Evolutionary conservation across 371 early-diverging fungal species (phyloP), one percentile per base, ranked within the genome.

Genomic region (Lichtheimia hyalospora): DNA sequence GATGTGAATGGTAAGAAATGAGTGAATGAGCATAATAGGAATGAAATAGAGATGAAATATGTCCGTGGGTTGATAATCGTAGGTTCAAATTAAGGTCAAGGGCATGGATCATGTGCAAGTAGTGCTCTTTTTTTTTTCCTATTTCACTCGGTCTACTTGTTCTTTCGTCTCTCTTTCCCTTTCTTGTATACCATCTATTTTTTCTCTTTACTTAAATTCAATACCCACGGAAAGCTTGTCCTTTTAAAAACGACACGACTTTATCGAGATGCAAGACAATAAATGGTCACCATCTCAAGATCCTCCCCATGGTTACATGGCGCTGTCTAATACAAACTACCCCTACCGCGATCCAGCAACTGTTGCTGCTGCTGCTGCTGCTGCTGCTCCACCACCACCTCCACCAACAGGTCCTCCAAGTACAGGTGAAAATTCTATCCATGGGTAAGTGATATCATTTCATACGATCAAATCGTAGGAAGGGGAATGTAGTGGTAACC

Each of bases 251-350:
- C 24, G 42, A 15, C 56, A 24, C 39, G 42, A 24, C 51, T 14
- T n/a, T 54, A 5, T 50, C 42, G 61, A 49, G 55, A 64, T 64
- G 64, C 64, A 64, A 53, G 60, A 64, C 60, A 64, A 52, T 43
- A 64, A 64, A 59, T 64, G 64, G 64, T 60, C 64, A 42, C 59
- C 64, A 52, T 60, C 64, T 55, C 64, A 64, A 43, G 56, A 58
- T 40, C 55, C 64, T 15, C 40, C 48, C 25, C 64, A 52, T 13
- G 50, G 43, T 25, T 64, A 64, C 60, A 53, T 64, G 49, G 51
- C 64, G 27, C 56, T 64, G 50, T 53, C 59, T 23, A 54, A 42
- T 23, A 57, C 43, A 23, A 55, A 27, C 54, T 64, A 59, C 21
- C 43, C 49, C 8, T 54, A 59, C 60, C 60, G 64, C 43, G 60